Evolutionary conservation across 1,139 yeast genomes (phyloP).

Genomic region (Protomyces gravidus): DNA sequence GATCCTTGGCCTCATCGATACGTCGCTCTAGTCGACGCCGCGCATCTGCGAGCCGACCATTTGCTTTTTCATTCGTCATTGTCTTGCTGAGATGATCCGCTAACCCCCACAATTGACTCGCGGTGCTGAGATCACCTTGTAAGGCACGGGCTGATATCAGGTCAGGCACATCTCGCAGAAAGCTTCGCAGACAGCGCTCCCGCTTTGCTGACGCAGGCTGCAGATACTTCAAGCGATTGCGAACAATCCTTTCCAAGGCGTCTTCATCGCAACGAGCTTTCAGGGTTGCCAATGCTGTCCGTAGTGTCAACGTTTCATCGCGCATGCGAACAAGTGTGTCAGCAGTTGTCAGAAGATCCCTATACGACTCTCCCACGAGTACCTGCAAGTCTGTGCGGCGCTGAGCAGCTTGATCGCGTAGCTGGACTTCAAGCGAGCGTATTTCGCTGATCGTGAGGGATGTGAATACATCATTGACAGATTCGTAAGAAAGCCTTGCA

Average conservation of each 20-base stretch:
- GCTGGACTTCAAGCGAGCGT: slow-evolving; percentile 12
- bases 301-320: slow-evolving; percentile 2
- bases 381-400: slow-evolving; percentile 15
- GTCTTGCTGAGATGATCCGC: not conserved
- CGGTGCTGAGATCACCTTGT: slow-evolving; percentile 3
- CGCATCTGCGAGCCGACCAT: not conserved
- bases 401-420: slow-evolving; percentile 7
- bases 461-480: slow-evolving; percentile 10
- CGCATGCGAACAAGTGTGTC: slow-evolving; percentile 23
- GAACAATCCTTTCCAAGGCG: not conserved
- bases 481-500: not conserved
- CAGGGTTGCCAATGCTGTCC: not conserved
- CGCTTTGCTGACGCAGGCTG: not conserved
- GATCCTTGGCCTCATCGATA: not conserved
- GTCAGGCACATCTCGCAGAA: slow-evolving; percentile 1
- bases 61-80: not conserved
- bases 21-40: not conserved
- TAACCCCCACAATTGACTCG: slow-evolving; percentile 4
- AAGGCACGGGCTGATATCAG: not conserved
- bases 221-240: not conserved
- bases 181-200: not conserved
- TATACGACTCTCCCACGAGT: slow-evolving; percentile 23
- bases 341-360: slow-evolving; percentile 21
- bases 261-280: slow-evolving; percentile 10
- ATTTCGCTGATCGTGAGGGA: not conserved